Evolutionary conservation across 2,329 filamentous ascomycete species (phyloP), one percentile per base, ranked within the genome.

Genomic region (Cladorrhinum sp.): DNA sequence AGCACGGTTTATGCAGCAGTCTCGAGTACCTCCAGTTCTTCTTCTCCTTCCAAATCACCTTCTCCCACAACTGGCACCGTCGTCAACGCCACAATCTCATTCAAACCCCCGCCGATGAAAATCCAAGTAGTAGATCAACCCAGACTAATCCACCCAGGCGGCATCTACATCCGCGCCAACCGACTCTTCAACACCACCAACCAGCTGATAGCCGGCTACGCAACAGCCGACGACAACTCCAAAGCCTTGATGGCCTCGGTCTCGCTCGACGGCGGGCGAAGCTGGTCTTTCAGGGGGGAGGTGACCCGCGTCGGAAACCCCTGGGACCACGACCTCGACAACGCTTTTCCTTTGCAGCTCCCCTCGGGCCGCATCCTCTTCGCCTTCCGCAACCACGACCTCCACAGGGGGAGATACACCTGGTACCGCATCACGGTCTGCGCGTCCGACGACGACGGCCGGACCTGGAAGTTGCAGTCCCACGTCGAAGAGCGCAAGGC

Each of bases 361-460:
- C 64, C 65, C 1, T 49, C 50, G 9, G 61, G 64, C 0, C 52
- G 62, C 3, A 61, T 68, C 48, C 41, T 68, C 1, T 61, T 55
- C 13, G 62, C 66, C 6, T 75, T 71, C 63, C 68, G 73, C 12
- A 74, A 75, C 65, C 73, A 76, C 64, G 72, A 74, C 53, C 55
- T 32, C 55, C 20, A 27, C 38, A 63, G 25, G 24, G 65, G 50
- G 50, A 5, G 60, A n/a, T 75, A 71, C 61, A 71, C 69, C 0
- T 69, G 68, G 53, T 72, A 74, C 70, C 76, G 78, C 41, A 77
- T 81, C 66, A 75, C 74, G 1, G 50, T 80, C 7, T 77, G 71
- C 41, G 74, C 73, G 61, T 77, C 74, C 3, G 74, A 76, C 41
- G 75, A 81, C 59, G 66, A 68, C n/a, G 78, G 77, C 24, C 58